Evolutionary conservation across 495 filamentous ascomycete species (phyloP).

Genomic region (Cercophora samala): DNA sequence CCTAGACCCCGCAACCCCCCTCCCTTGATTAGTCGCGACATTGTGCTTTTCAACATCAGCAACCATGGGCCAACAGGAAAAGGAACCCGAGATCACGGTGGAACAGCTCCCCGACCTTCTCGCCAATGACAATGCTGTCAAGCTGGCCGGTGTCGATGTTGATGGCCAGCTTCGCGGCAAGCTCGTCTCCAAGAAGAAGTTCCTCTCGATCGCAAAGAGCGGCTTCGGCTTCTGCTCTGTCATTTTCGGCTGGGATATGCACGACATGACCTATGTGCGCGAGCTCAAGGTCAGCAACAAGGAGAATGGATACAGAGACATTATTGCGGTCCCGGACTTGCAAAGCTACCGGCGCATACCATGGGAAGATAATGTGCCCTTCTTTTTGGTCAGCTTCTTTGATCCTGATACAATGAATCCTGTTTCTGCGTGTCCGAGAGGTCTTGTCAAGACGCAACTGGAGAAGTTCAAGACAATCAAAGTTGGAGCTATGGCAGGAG

Average conservation of each 20-base stretch:
- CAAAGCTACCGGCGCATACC: conserved; percentile 82
- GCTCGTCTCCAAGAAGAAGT: conserved; percentile 93
- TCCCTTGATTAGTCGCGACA: neutral
- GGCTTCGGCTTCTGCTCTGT: conserved; percentile 98
- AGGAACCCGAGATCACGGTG: conserved; percentile 45
- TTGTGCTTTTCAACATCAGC: conserved; percentile 17
- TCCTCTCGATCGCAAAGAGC: conserved; percentile 73
- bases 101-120: conserved; percentile 65
- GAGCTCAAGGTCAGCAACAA: conserved; percentile 88
- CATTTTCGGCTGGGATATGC: conserved; percentile 98
- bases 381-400: conserved; percentile 86
- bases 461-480: conserved; percentile 64
- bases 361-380: conserved; percentile 90
- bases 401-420: conserved; percentile 68
- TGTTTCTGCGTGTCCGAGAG: conserved; percentile 78
- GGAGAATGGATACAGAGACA: conserved; percentile 87
- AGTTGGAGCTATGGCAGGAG: conserved; percentile 86
- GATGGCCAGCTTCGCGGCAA: conserved; percentile 92
- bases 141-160: conserved; percentile 87
- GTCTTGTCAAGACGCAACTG: conserved; percentile 63
- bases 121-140: conserved; percentile 74
- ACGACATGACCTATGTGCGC: conserved; percentile 80
- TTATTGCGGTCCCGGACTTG: conserved; percentile 82
- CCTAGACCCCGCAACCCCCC: neutral
- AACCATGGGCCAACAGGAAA: neutral